Conservation (phyloP, 768 basidiomycete species). For the Agaricus blazei region DNA sequence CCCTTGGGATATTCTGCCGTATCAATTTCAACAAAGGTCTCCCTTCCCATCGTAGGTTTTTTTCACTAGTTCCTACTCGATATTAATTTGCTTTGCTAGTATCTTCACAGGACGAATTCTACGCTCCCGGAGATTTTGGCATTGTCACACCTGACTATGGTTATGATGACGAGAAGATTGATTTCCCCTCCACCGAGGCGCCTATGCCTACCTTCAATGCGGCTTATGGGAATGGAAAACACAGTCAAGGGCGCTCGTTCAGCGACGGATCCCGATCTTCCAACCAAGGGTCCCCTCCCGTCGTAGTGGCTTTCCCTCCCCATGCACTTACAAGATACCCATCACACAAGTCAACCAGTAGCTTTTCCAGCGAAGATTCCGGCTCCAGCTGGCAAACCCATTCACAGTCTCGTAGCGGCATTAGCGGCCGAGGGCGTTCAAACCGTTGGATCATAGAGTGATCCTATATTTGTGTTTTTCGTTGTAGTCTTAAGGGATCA, state of each 20-base stretch:
- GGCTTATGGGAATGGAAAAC: constrained; percentile 28
- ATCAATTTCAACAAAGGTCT: constrained; percentile 78
- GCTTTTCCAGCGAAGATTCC: constrained; percentile 30
- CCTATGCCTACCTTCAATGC: constrained; percentile 53
- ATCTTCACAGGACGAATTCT: constrained; percentile 45
- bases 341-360: constrained; percentile 25
- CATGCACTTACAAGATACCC: constrained; percentile 31
- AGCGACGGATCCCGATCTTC: constrained; percentile 44
- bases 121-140: constrained; percentile 25
- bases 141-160: constrained; percentile 24
- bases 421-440: constrained; percentile 25
- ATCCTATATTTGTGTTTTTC: constrained; percentile 15
- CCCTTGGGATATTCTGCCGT: constrained; percentile 63
- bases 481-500: constrained; percentile 5
- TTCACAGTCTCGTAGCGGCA: constrained; percentile 21
- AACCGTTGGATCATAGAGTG: constrained; percentile 59
- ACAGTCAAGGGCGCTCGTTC: constrained; percentile 17
- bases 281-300: constrained; percentile 24
- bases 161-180: constrained; percentile 51
- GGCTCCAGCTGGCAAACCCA: constrained; percentile 34
- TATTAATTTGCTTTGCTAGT: constrained; percentile 31
- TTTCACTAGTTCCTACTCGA: not conserved
- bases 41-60: constrained; percentile 52
- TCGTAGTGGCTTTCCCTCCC: constrained; percentile 22
- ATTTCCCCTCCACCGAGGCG: constrained; percentile 51